Base-by-base conservation (phyloP, 306 rosid species). In the Lathyrus oleraceus region DNA sequence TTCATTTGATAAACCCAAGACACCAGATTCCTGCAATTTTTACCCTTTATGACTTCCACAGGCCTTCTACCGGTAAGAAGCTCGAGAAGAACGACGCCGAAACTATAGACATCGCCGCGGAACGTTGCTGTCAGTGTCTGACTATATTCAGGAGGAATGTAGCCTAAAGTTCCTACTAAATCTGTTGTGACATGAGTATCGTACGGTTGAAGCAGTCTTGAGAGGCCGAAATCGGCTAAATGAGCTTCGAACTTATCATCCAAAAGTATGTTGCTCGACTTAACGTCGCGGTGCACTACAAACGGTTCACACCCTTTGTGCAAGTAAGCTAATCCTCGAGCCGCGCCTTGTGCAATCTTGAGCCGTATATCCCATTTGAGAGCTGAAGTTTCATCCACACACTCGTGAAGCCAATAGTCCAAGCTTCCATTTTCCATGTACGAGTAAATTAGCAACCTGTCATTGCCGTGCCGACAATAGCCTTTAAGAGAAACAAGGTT, bases 361-460 rank as follows among this genome's bases (percentile, higher is more conserved):
- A 90, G 87, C 25, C 96, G 82, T 39, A 58, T 58, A 48, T 90
- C 94, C 94, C 96, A 90, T 53, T 82, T 81, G 17, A 90, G 85
- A 60, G 65, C 74, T 3, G 96, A 81, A 52, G 43, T 71, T 21
- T 63, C 81, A 35, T 87, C 88, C 39, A 81, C 84, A 57, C 72
- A 74, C 85, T 90, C 96, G 53, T 90, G 96, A 65, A 90, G 85
- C 93, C 91, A 90, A 68, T 90, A 84, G 70, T 90, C 96, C 84
- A 87, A 82, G 76, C 96, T 90, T 72, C 93, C 94, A 54, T 90
- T 90, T 75, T 90, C 93, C 83, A 90, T 72, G 82, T 82, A 90
- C n/a, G 96, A 90, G 78, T 90, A 87, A 49, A 90, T 90, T 43
- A 90, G 69, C 80, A 90, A 65, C 65, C 96, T 77, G 70, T 90